Evolutionary conservation across 2,329 filamentous ascomycete genomes (phyloP), one percentile per base, ranked within the genome.

Genomic region (Escovopsis sp.): DNA sequence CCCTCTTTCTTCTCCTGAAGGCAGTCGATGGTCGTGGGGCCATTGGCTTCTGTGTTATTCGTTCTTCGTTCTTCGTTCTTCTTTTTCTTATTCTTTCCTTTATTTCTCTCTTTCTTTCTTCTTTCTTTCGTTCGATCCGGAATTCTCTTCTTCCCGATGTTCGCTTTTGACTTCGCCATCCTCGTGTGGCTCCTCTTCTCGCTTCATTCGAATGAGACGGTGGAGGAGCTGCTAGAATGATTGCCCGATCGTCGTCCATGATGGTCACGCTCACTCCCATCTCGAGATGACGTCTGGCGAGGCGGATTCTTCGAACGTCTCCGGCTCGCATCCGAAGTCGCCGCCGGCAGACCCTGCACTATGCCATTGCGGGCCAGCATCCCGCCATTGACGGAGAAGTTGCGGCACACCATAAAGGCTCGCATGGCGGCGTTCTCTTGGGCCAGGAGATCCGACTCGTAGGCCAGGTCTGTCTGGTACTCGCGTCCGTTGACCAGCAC

Each of bases 331-430:
- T 73, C 63, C 16, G 46, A 39, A 9, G 5, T 30, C 50, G 68
- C 66, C 43, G 68, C 72, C 12, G 76, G 76, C 32, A 81, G 67
- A 39, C 76, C 76, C 60, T 81, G 76, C 48, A 81, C 75, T 47
- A 80, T 78, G 35, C 76, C 76, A 54, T 80, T 81, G 49, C 76
- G 72, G 47, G 76, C 76, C 48, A 80, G 68, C 86, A 94, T 94
- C 58, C 89, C 89, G 54, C 93, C 87, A 59, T 94, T 95, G 61
- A 93, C 84, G 43, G 86, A 94, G 66, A 95, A 95, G 71, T 94
- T 94, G 49, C 87, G 82, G 70, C 89, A 95, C 51, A 95, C 91
- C 77, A 94, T 89, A 64, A 94, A 96, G 44, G 89, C 89, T 47
- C 87, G 83, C 76, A 93, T 93, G 46, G 89, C 89, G 24, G 89